Percentiles rank a stretch among this genome's conserved stretches.
These are phyloP conservation scores for Blastocystis sp. DNA, from an alignment of 352 stramenopile genomes.

Conservation along the genomic window DNA sequence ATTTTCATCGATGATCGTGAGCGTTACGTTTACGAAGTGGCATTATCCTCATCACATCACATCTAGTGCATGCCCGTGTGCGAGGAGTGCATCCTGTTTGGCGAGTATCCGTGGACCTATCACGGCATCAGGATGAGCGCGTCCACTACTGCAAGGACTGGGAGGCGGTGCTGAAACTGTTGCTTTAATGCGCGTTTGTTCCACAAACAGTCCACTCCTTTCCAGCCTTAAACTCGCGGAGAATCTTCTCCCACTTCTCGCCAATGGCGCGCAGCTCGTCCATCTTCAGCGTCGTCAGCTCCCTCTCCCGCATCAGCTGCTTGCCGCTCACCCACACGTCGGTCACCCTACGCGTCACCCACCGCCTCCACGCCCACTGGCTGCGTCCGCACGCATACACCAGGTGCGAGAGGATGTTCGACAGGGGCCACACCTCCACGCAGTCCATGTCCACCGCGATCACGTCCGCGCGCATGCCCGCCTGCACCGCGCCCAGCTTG, in stretches of 20 bases:
- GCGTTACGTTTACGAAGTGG: conserved; percentile 33
- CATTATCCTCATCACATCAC: background rate
- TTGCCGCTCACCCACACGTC: conserved; percentile 85
- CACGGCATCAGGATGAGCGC: conserved; percentile 20
- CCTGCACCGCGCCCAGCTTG: conserved; percentile 80
- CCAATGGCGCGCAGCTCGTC: conserved; percentile 72
- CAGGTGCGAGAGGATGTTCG: conserved; percentile 81
- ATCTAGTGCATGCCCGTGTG: conserved; percentile 24
- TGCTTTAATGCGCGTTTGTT: conserved; percentile 7
- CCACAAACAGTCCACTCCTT: conserved; percentile 12
- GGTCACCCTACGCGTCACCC: conserved; percentile 75
- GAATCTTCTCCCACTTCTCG: conserved; percentile 68
- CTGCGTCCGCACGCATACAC: conserved; percentile 81
- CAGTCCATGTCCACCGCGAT: conserved; percentile 79
- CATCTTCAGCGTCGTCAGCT: conserved; percentile 81
- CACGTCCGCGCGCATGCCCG: conserved; percentile 81
- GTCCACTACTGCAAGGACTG: conserved; percentile 57
- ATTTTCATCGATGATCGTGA: conserved; percentile 57
- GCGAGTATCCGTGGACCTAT: conserved; percentile 49
- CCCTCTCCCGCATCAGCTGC: conserved; percentile 76
- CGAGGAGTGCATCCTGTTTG: conserved; percentile 48
- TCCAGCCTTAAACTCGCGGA: conserved; percentile 65
- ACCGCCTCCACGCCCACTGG: conserved; percentile 71
- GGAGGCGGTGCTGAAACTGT: background rate
- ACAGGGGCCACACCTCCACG: conserved; percentile 83